Percentiles rank a stretch among this genome's conserved stretches.
phyloP scores from a whole-genome alignment of 805 yeast genomes.

The Kazachstania viticola region DNA sequence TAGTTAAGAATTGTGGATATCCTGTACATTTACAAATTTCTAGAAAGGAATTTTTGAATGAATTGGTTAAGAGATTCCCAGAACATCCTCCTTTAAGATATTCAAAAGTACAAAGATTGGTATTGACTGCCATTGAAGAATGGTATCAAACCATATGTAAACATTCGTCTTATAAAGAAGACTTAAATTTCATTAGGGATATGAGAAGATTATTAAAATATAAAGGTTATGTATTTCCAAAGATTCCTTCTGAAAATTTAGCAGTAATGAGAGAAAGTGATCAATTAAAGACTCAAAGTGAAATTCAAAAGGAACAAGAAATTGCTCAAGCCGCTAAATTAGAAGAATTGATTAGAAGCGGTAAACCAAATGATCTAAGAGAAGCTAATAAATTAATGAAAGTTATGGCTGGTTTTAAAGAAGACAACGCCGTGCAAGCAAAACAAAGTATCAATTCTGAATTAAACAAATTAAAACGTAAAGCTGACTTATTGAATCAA shows the following conservation, averaged over 20 bases:
- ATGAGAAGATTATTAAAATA: conserved; percentile 86
- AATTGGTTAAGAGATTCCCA: conserved; percentile 85
- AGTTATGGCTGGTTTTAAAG: conserved; percentile 94
- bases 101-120: conserved; percentile 70
- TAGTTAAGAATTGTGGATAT: conserved; percentile 96
- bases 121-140: conserved; percentile 86
- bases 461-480: conserved; percentile 69
- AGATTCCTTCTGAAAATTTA: conserved; percentile 77
- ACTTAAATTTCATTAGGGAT: conserved; percentile 82
- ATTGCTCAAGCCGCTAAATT: conserved; percentile 88
- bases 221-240: conserved; percentile 92
- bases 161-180: conserved; percentile 82
- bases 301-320: conserved; percentile 84
- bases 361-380: conserved; percentile 86
- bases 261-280: conserved; percentile 90
- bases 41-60: conserved; percentile 88
- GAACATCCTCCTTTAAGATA: conserved; percentile 86
- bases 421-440: conserved; percentile 54
- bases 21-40: conserved; percentile 93
- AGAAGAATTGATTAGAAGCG: conserved; percentile 90
- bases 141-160: conserved; percentile 94
- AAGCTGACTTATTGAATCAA: conserved; percentile 77
- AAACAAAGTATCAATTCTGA: conserved; percentile 75
- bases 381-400: conserved; percentile 97
- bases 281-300: conserved; percentile 76